phyloP scores from a whole-genome alignment of 1,284 basidiomycete genomes.

The Malassezia sympodialis region DNA sequence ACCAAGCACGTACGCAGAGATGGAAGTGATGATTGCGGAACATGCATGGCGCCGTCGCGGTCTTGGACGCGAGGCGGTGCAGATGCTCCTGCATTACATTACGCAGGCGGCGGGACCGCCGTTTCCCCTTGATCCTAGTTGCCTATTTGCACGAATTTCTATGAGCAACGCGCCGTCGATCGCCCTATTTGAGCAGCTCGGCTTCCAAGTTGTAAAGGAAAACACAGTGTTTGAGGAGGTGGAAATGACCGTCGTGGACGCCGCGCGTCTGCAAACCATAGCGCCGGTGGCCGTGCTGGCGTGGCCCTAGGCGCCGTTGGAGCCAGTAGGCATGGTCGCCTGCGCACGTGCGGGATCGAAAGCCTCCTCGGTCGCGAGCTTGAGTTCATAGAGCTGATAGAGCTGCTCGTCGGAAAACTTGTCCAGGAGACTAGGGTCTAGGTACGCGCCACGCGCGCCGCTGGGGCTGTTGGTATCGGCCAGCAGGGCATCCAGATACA shows the following conservation, averaged over 20 bases:
- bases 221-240: constrained; percentile 12
- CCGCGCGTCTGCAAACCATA: neutral
- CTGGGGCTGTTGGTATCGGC: constrained; percentile 21
- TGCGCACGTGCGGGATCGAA: constrained; percentile 35
- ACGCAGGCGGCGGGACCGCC: constrained; percentile 10
- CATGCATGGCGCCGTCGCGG: constrained; percentile 57
- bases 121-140: constrained; percentile 19
- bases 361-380: constrained; percentile 31
- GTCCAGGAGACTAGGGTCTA: constrained; percentile 32
- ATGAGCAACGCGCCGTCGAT: constrained; percentile 24
- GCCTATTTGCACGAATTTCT: constrained; percentile 30
- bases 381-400: constrained; percentile 47
- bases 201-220: constrained; percentile 17
- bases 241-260: constrained; percentile 6
- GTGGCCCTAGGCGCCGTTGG: neutral
- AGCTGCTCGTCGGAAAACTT: constrained; percentile 48
- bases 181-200: constrained; percentile 27
- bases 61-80: constrained; percentile 49
- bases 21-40: constrained; percentile 76
- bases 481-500: constrained; percentile 42
- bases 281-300: neutral
- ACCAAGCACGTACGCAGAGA: constrained; percentile 54
- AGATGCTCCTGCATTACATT: constrained; percentile 42
- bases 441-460: constrained; percentile 22
- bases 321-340: constrained; percentile 13